Percentiles rank a stretch among this genome's conserved stretches.
Conservation (phyloP, 495 filamentous ascomycete genomes). For the Trichoderma orchidacearum region DNA sequence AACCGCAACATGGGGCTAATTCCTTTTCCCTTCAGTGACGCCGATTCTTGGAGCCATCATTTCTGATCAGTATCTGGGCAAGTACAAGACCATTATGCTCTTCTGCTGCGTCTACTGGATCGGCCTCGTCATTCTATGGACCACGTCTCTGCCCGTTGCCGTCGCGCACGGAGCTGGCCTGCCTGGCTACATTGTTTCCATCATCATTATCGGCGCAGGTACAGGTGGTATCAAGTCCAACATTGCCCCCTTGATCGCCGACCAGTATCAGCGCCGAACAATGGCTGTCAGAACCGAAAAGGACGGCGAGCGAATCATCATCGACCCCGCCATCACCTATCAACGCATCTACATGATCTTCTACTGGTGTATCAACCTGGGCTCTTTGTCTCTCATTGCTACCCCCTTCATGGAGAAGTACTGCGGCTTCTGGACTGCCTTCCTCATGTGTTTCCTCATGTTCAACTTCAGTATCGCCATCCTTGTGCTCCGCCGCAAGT, state of each 20-base stretch:
- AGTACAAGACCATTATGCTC: slow-evolving; percentile 52
- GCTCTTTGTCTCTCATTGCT: slow-evolving; percentile 33
- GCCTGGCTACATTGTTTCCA: slow-evolving; percentile 44
- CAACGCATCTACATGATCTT: slow-evolving; percentile 49
- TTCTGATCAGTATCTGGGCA: slow-evolving; percentile 59
- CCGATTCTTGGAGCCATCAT: slow-evolving; percentile 47
- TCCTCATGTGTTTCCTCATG: slow-evolving; percentile 42
- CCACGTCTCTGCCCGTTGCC: slow-evolving; percentile 47
- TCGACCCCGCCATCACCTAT: slow-evolving; percentile 52
- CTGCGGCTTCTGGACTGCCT: slow-evolving; percentile 67
- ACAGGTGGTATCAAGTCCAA: slow-evolving; percentile 57
- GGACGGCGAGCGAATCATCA: slow-evolving; percentile 50
- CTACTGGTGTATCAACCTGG: slow-evolving; percentile 60
- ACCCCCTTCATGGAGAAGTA: slow-evolving; percentile 61
- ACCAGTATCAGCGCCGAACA: slow-evolving; percentile 11
- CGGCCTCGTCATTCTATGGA: slow-evolving; percentile 52
- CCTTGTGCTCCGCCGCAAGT: slow-evolving; percentile 44
- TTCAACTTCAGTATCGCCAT: slow-evolving; percentile 49
- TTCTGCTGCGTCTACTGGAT: slow-evolving; percentile 44
- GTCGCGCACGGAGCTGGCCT: slow-evolving; percentile 42
- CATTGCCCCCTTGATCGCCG: slow-evolving; percentile 45
- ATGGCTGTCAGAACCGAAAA: slow-evolving; percentile 1
- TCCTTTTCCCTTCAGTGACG: neutral
- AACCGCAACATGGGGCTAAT: no score
- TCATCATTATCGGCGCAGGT: slow-evolving; percentile 52